Evolutionary conservation across 2,329 filamentous ascomycete genomes (phyloP).

Genomic region (Colletotrichum sp.): DNA sequence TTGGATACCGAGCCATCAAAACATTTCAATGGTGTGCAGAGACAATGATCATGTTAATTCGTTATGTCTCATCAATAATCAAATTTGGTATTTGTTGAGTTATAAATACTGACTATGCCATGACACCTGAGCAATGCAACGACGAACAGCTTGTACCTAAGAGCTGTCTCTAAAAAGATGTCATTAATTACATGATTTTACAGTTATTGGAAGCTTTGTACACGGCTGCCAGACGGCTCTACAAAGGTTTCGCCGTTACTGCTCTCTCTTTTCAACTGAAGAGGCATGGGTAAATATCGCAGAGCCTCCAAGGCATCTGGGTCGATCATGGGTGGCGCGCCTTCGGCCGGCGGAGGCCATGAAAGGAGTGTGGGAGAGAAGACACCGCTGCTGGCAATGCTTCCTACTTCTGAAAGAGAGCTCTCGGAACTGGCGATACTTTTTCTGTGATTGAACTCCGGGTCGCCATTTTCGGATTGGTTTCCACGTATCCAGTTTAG

Average conservation of each 20-base stretch:
- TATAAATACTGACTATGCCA: background rate
- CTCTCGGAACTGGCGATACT: slow-evolving; percentile 6
- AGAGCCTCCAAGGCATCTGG: background rate
- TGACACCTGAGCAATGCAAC: background rate
- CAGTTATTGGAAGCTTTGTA: background rate
- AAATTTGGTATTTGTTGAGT: background rate
- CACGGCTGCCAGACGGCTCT: background rate
- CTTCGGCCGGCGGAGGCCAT: background rate
- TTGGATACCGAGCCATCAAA: too few relatives aligned
- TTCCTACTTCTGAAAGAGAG: background rate
- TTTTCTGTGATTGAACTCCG: slow-evolving; percentile 15
- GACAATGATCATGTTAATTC: too few relatives aligned
- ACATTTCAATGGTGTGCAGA: too few relatives aligned
- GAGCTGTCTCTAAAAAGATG: background rate
- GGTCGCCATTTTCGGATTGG: background rate
- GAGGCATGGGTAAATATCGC: background rate
- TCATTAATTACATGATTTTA: background rate
- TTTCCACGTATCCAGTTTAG: slow-evolving; percentile 8
- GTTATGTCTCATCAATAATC: background rate
- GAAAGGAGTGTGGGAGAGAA: slow-evolving; percentile 9
- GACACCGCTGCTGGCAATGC: slow-evolving; percentile 12
- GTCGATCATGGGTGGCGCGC: background rate
- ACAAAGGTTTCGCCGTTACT: background rate
- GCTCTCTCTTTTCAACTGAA: background rate
- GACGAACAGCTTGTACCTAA: background rate